A percentile compares a stretch with the other conserved stretches of the same genome.
These are phyloP conservation scores for Pleurotus salmoneostramineus DNA, from an alignment of 768 basidiomycete species.

Conservation along the genomic window DNA sequence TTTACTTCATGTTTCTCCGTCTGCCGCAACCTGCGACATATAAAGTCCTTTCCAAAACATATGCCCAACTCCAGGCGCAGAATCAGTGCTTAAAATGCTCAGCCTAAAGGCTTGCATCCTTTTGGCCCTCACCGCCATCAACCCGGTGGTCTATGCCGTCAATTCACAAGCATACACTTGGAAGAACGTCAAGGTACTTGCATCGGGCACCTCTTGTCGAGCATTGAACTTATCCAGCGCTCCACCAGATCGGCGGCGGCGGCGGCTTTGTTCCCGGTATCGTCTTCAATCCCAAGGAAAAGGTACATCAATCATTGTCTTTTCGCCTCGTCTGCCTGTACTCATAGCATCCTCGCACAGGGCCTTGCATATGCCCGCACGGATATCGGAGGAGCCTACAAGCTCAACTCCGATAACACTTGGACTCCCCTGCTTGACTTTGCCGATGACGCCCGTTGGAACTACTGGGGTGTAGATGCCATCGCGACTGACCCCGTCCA, in stretches of 20 bases:
- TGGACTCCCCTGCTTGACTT: constrained; percentile 66
- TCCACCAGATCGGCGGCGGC: constrained; percentile 31
- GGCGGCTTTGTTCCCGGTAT: constrained; percentile 54
- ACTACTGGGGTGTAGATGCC: constrained; percentile 59
- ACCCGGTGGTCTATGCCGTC: constrained; percentile 30
- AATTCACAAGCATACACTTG: constrained; percentile 53
- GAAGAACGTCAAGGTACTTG: constrained; percentile 50
- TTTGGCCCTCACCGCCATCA: constrained; percentile 20
- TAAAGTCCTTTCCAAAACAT: constrained; percentile 8
- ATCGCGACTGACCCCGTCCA: constrained; percentile 61
- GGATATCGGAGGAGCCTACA: constrained; percentile 66
- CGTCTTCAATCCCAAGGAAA: constrained; percentile 56
- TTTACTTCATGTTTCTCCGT: constrained; percentile 3
- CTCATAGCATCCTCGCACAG: constrained; percentile 16
- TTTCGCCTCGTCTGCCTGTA: not conserved
- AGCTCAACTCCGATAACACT: constrained; percentile 52
- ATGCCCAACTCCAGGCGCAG: constrained; percentile 1
- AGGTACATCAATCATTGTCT: constrained; percentile 17
- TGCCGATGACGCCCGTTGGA: constrained; percentile 43
- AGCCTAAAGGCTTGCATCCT: constrained; percentile 25
- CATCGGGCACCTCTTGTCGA: constrained; percentile 13
- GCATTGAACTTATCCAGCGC: not conserved
- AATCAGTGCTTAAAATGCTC: constrained; percentile 20
- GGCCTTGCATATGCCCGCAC: constrained; percentile 64
- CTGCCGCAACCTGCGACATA: too few relatives aligned